Conservation (phyloP, 129 eudicot species). For the Oenanthe sinensis region DNA sequence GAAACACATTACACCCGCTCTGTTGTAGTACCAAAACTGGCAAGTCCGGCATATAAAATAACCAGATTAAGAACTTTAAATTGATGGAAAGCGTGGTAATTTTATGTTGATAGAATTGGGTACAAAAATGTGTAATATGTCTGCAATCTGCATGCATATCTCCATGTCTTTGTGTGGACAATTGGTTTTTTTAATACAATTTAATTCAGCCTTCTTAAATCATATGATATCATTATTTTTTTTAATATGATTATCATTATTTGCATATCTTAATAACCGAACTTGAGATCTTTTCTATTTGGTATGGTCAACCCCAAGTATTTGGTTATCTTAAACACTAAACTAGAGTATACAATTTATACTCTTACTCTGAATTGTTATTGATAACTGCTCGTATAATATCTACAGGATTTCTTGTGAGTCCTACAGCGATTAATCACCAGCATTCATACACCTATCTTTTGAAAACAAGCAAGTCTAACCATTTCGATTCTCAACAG, state of each 20-base stretch:
- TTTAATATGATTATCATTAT: too few relatives aligned
- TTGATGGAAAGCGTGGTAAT: background rate
- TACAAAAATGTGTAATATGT: background rate
- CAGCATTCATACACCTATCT: background rate
- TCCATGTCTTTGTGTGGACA: background rate
- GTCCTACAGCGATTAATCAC: too few relatives aligned
- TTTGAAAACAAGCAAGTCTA: background rate
- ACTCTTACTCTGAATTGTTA: too few relatives aligned
- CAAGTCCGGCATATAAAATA: background rate
- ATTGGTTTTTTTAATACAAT: background rate
- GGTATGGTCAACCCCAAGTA: too few relatives aligned
- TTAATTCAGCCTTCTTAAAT: background rate
- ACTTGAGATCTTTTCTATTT: too few relatives aligned
- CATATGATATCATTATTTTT: background rate
- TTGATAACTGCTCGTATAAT: too few relatives aligned
- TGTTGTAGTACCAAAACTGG: background rate
- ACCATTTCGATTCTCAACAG: background rate
- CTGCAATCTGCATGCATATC: too few relatives aligned
- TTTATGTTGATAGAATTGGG: background rate
- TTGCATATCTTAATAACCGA: too few relatives aligned
- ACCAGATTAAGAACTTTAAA: background rate
- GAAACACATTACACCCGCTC: background rate
- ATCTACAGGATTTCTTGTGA: too few relatives aligned
- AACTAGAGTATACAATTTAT: too few relatives aligned
- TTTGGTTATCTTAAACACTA: too few relatives aligned